Conservation (phyloP, 1,284 basidiomycete species). For the Sporisorium reilianum region DNA sequence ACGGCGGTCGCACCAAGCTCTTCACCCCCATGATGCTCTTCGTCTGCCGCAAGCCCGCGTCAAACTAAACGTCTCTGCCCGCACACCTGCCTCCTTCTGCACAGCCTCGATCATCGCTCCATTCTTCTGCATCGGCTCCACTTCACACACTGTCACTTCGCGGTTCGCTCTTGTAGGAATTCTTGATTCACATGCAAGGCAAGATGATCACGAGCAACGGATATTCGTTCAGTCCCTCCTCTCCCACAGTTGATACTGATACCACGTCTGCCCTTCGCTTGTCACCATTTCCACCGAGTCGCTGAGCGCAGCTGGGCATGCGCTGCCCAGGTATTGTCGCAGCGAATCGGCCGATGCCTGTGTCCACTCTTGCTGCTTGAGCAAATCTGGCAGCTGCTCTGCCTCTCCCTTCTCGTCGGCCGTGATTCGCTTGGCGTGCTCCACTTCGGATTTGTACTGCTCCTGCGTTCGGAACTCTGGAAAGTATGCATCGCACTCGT, state of each 20-base stretch:
- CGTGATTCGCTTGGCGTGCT: slow-evolving; percentile 9
- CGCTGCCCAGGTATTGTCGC: slow-evolving; percentile 26
- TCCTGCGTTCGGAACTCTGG: slow-evolving; percentile 75
- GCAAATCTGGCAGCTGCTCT: neutral
- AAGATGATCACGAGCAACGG: neutral
- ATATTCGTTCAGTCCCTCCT: slow-evolving; percentile 12
- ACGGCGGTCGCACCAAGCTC: slow-evolving; percentile 88
- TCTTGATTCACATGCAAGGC: neutral
- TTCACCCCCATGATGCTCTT: slow-evolving; percentile 68
- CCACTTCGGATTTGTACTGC: slow-evolving; percentile 39
- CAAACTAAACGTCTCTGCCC: slow-evolving; percentile 8
- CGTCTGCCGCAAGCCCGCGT: slow-evolving; percentile 40
- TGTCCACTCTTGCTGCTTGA: slow-evolving; percentile 27
- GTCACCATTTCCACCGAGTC: slow-evolving; percentile 26
- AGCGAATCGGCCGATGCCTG: slow-evolving; percentile 23
- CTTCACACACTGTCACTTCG: slow-evolving; percentile 28
- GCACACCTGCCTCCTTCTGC: neutral
- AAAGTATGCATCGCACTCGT: slow-evolving; percentile 89
- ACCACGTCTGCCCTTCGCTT: slow-evolving; percentile 36
- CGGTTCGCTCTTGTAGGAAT: slow-evolving; percentile 13
- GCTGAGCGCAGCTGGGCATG: slow-evolving; percentile 18
- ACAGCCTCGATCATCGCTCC: neutral
- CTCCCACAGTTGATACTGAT: slow-evolving; percentile 50
- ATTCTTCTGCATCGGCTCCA: neutral
- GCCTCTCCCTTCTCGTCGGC: neutral